Evolutionary conservation across 2,329 filamentous ascomycete species (phyloP).

Genomic region (Teratosphaeria viscida): DNA sequence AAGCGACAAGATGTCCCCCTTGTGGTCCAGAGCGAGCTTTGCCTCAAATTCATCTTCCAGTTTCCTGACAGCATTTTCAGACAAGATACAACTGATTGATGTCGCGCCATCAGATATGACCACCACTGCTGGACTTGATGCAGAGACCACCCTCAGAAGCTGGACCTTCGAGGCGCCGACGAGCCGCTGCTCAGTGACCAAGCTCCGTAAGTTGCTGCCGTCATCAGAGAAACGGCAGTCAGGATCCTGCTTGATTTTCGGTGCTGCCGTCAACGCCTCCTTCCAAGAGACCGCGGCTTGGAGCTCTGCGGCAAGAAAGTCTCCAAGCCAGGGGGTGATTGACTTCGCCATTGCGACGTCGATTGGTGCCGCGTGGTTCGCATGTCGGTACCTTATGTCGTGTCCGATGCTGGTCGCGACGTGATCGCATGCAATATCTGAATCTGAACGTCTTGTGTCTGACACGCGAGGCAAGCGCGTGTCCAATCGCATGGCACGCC

Average conservation of each 20-base stretch:
- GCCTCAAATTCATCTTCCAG: slow-evolving; percentile 17
- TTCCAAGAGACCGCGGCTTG: slow-evolving; percentile 18
- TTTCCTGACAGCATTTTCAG: slow-evolving; percentile 9
- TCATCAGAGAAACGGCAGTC: slow-evolving; percentile 18
- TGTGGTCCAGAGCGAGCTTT: slow-evolving; percentile 10
- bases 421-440: neutral
- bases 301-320: slow-evolving; percentile 17
- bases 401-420: neutral
- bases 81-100: slow-evolving; percentile 16
- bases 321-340: slow-evolving; percentile 16
- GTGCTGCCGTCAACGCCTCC: slow-evolving; percentile 2
- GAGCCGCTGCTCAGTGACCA: slow-evolving; percentile 2
- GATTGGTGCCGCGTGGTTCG: neutral
- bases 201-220: slow-evolving; percentile 22
- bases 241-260: slow-evolving; percentile 16
- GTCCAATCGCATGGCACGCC: neutral
- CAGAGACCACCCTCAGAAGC: slow-evolving; percentile 10
- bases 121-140: slow-evolving; percentile 7
- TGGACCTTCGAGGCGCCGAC: slow-evolving; percentile 3
- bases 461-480: neutral
- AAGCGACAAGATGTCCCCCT: slow-evolving; percentile 18
- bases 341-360: neutral
- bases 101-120: slow-evolving; percentile 18
- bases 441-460: neutral
- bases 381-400: neutral